Conservation (phyloP, 768 basidiomycete genomes). For the Coprinopsis marcescibilis region DNA sequence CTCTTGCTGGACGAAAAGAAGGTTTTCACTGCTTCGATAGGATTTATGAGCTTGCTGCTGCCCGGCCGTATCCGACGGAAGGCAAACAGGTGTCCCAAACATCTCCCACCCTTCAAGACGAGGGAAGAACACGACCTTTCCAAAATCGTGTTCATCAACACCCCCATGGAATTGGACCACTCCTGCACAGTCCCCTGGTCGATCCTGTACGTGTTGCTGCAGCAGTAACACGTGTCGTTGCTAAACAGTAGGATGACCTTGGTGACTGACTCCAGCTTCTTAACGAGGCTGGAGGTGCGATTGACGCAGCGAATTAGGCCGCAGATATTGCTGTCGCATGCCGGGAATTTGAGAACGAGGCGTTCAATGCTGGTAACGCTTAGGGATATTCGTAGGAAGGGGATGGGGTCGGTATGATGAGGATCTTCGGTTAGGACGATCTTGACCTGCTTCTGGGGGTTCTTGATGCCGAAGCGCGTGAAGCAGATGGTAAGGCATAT, state of each 20-base stretch:
- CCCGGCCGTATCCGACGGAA: constrained; percentile 9
- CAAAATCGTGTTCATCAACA: constrained; percentile 15
- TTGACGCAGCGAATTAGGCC: constrained; percentile 12
- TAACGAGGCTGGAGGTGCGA: constrained; percentile 13
- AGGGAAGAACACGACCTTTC: constrained; percentile 14
- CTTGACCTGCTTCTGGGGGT: constrained; percentile 14
- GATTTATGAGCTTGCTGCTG: background rate
- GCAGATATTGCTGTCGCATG: constrained; percentile 12
- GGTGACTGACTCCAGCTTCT: constrained; percentile 9
- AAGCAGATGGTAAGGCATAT: constrained; percentile 16
- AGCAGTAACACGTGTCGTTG: constrained; percentile 17
- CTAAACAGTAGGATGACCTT: constrained; percentile 14
- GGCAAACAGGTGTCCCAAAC: constrained; percentile 17
- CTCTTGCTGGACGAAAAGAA: constrained; percentile 2
- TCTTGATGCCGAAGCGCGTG: constrained; percentile 13
- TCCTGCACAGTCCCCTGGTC: constrained; percentile 14
- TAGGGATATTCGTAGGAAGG: constrained; percentile 14
- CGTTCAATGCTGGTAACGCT: constrained; percentile 13
- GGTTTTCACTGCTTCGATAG: constrained; percentile 6
- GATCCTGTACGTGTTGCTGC: constrained; percentile 13
- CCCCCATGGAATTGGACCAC: constrained; percentile 18
- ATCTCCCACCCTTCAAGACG: constrained; percentile 16
- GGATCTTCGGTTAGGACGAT: constrained; percentile 9
- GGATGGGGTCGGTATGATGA: constrained; percentile 13
- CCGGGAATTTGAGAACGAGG: constrained; percentile 15